A percentile compares a stretch with the other conserved stretches of the same genome.
Evolutionary conservation across 2,329 filamentous ascomycete genomes (phyloP).

Genomic region (Hypocrella siamensis): DNA sequence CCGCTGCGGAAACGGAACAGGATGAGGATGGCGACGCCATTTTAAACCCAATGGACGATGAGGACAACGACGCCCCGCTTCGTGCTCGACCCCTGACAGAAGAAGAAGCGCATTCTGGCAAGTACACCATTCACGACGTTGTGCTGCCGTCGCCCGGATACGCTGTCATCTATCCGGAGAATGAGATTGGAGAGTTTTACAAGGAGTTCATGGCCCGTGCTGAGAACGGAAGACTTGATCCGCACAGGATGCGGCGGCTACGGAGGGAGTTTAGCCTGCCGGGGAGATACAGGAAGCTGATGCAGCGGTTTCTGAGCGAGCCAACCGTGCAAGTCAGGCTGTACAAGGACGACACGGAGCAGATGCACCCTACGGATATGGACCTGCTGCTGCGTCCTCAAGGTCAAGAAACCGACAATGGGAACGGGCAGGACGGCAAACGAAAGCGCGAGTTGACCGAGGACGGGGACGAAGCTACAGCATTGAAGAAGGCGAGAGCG

Average conservation of each 20-base stretch:
- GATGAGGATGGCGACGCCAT: constrained; percentile 40
- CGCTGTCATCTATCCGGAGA: constrained; percentile 73
- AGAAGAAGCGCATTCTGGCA: constrained; percentile 62
- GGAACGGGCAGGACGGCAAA: constrained; percentile 5
- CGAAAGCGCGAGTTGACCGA: constrained; percentile 5
- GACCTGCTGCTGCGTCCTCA: constrained; percentile 55
- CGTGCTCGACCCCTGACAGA: constrained; percentile 57
- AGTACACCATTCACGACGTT: constrained; percentile 71
- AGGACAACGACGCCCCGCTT: constrained; percentile 27
- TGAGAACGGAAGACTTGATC: constrained; percentile 64
- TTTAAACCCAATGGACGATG: no score
- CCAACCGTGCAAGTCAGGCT: constrained; percentile 53
- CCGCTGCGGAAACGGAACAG: constrained; percentile 27
- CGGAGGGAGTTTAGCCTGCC: constrained; percentile 81
- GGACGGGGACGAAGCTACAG: constrained; percentile 3
- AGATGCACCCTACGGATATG: constrained; percentile 79
- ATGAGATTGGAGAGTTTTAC: constrained; percentile 75
- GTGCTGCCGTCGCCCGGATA: constrained; percentile 88
- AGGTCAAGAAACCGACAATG: constrained; percentile 13
- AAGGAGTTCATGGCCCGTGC: constrained; percentile 69
- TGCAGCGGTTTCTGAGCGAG: constrained; percentile 52
- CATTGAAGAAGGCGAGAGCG: constrained; percentile 3
- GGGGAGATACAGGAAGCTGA: constrained; percentile 74
- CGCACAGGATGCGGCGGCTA: constrained; percentile 69
- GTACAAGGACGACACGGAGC: constrained; percentile 59